Percentiles rank a stretch among this genome's conserved stretches.
These are phyloP conservation scores for Candida qinlingensis DNA, from an alignment of 805 yeast genomes.

Conservation along the genomic window DNA sequence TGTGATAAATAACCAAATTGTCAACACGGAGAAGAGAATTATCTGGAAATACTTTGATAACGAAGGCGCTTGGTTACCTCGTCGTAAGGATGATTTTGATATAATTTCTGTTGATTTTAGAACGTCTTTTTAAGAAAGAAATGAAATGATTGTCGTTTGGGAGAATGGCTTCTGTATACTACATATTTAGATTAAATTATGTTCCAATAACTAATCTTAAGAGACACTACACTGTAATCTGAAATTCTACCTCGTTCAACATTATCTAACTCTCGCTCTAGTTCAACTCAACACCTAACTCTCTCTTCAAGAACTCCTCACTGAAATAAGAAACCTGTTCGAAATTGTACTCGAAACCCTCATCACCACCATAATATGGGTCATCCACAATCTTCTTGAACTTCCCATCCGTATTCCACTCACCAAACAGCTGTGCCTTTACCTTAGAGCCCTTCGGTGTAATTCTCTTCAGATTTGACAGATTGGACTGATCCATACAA, in stretches of 20 bases:
- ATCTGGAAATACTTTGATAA: constrained; percentile 83
- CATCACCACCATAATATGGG: constrained; percentile 86
- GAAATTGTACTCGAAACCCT: constrained; percentile 79
- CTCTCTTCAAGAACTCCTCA: constrained; percentile 57
- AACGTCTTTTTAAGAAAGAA: constrained; percentile 3
- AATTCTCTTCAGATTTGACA: constrained; percentile 43
- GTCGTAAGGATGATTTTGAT: constrained; percentile 56
- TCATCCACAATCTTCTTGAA: constrained; percentile 66
- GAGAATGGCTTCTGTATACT: neutral
- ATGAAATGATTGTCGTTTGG: too few relatives aligned
- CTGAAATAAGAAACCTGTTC: constrained; percentile 72
- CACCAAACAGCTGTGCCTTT: constrained; percentile 64
- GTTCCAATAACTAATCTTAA: neutral
- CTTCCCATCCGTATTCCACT: constrained; percentile 56
- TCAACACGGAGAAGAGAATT: constrained; percentile 37
- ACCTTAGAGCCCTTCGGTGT: constrained; percentile 47
- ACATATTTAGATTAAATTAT: neutral
- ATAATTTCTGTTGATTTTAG: constrained; percentile 17
- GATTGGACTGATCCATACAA: constrained; percentile 65
- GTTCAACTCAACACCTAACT: constrained; percentile 21
- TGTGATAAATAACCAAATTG: constrained; percentile 23
- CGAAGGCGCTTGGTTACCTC: constrained; percentile 61
- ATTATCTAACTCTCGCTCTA: neutral
- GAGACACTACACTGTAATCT: too few relatives aligned
- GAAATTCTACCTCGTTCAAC: too few relatives aligned